These are phyloP conservation scores for Heritiera fomes DNA, from an alignment of 345 rosid species.

Conservation along the genomic window DNA sequence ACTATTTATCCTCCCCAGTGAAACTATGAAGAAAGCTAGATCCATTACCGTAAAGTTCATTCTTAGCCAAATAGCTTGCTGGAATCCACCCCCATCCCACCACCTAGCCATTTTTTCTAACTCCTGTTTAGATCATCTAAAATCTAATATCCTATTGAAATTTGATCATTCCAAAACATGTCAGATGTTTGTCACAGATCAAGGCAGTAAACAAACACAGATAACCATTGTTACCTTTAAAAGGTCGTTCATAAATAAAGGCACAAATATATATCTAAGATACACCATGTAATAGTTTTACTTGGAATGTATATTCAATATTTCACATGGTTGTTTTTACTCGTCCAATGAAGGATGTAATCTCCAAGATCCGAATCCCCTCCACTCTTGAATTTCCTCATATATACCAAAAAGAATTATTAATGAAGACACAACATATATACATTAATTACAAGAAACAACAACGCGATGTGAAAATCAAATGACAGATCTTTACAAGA, in stretches of 20 bases:
- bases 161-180: neutral
- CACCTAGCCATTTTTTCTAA: neutral
- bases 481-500: neutral
- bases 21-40: neutral
- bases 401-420: neutral
- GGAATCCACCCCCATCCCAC: neutral
- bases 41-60: neutral
- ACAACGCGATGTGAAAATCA: conserved; percentile 1
- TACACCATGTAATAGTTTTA: neutral
- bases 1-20: neutral
- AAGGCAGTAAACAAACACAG: neutral
- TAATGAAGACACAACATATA: neutral
- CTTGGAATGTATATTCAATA: neutral
- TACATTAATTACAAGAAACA: neutral
- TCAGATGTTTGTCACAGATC: conserved; percentile 9
- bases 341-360: neutral
- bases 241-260: neutral
- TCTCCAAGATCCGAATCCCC: neutral
- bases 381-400: neutral
- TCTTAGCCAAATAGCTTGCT: neutral
- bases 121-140: neutral
- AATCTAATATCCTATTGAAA: neutral
- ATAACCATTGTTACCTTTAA: neutral
- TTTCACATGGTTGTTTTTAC: neutral
- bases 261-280: neutral